Percentiles rank a stretch among this genome's conserved stretches.
Conservation (phyloP, 192 early-diverging fungal genomes). For the Backusella mclennaniae region DNA sequence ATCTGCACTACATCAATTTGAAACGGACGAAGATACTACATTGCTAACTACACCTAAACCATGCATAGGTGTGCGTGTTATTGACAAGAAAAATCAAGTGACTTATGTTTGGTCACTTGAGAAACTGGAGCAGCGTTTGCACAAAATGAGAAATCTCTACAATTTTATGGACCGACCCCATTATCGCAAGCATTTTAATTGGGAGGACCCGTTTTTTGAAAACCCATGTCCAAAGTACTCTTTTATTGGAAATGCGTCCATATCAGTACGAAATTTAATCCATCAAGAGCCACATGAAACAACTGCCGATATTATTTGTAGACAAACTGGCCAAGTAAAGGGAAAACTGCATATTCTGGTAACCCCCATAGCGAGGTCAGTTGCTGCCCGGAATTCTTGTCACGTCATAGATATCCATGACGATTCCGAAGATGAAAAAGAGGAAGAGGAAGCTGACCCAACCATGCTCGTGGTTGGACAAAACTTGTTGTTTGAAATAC, state of each 20-base stretch:
- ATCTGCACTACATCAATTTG: slow-evolving; percentile 46
- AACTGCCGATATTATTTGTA: slow-evolving; percentile 38
- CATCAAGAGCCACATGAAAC: slow-evolving; percentile 43
- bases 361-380: slow-evolving; percentile 34
- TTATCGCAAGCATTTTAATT: slow-evolving; percentile 57
- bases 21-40: slow-evolving; percentile 45
- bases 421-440: slow-evolving; percentile 17
- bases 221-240: slow-evolving; percentile 52
- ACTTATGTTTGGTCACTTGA: slow-evolving; percentile 49
- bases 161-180: slow-evolving; percentile 54
- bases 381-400: neutral
- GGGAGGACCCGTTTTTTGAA: slow-evolving; percentile 65
- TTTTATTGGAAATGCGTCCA: slow-evolving; percentile 50
- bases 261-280: slow-evolving; percentile 41
- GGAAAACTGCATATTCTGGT: slow-evolving; percentile 43
- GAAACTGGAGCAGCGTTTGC: slow-evolving; percentile 34
- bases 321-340: slow-evolving; percentile 42
- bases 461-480: slow-evolving; percentile 44
- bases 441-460: neutral
- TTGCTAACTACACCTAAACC: slow-evolving; percentile 43
- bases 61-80: slow-evolving; percentile 53
- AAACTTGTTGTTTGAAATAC: slow-evolving; percentile 62
- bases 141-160: slow-evolving; percentile 51
- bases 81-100: slow-evolving; percentile 52
- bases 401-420: neutral